Evolutionary conservation across 305 asterid genomes (phyloP).

Genomic region (Fraxinus xanthoxyloides): DNA sequence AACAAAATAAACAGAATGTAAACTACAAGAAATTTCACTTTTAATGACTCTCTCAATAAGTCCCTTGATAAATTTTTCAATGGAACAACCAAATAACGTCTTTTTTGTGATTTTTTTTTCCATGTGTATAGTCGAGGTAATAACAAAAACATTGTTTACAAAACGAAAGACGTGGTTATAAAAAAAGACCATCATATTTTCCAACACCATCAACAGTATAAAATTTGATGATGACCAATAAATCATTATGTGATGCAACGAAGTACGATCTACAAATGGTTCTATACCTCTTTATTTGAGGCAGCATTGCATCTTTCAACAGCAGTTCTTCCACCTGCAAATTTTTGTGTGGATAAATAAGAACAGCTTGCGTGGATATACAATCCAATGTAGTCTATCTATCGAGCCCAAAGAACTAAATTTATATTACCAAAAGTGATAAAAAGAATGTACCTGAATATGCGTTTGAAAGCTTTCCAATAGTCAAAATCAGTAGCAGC

Average conservation of each 20-base stretch:
- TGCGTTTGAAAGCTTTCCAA: constrained; percentile 24
- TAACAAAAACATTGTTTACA: no score
- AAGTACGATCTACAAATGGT: neutral
- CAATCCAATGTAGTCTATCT: neutral
- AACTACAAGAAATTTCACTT: neutral
- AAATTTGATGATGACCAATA: no score
- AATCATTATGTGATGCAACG: neutral
- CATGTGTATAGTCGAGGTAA: no score
- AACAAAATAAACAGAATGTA: no score
- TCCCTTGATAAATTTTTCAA: neutral
- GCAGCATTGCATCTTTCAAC: constrained; percentile 18
- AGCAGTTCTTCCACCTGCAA: constrained; percentile 26
- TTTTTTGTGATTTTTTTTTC: no score
- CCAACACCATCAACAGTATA: no score
- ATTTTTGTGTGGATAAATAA: neutral
- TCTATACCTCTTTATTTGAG: constrained; percentile 24
- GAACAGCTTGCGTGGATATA: neutral
- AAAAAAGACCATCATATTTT: no score
- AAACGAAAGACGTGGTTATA: no score
- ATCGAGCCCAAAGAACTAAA: neutral
- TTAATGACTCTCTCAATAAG: neutral
- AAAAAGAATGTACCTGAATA: neutral
- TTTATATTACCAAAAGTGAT: neutral
- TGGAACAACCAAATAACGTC: neutral
- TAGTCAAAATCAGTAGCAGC: constrained; percentile 24